phyloP scores from a whole-genome alignment of 2,329 filamentous ascomycete species.

The Teratosphaeria pseudoeucalypti region DNA sequence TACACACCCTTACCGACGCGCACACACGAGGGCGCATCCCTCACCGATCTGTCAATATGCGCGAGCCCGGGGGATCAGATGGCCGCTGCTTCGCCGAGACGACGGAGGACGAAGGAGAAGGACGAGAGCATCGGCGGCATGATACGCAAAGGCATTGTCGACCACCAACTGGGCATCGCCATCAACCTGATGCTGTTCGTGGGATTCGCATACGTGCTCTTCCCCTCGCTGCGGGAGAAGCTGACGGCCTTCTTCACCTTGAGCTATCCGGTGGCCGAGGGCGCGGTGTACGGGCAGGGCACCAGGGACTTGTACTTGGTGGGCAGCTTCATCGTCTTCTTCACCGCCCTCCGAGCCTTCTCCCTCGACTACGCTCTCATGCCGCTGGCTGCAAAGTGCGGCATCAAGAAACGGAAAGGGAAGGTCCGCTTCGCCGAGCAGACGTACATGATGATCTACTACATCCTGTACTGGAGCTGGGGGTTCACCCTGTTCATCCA shows the following conservation, averaged over 20 bases:
- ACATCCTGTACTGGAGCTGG: constrained; percentile 67
- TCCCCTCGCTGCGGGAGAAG: constrained; percentile 66
- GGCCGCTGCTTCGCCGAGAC: background rate
- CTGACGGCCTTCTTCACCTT: constrained; percentile 84
- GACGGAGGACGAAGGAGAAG: constrained; percentile 7
- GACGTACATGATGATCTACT: constrained; percentile 82
- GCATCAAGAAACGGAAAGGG: constrained; percentile 68
- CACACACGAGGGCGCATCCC: background rate
- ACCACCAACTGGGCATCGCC: constrained; percentile 52
- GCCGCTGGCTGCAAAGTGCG: constrained; percentile 62
- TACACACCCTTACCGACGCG: background rate
- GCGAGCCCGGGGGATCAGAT: constrained; percentile 6
- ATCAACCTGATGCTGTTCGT: constrained; percentile 78
- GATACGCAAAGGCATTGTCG: constrained; percentile 27
- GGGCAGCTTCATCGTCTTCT: constrained; percentile 66
- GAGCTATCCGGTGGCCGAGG: constrained; percentile 49
- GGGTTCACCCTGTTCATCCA: constrained; percentile 54
- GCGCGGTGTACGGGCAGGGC: constrained; percentile 62
- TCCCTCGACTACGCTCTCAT: constrained; percentile 79
- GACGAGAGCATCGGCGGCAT: constrained; percentile 22
- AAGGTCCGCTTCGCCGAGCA: constrained; percentile 80
- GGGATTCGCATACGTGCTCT: constrained; percentile 68
- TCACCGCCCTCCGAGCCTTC: constrained; percentile 75
- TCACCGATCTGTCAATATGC: background rate
- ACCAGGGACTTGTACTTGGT: constrained; percentile 72